These are phyloP conservation scores for Schizothecium vesticola DNA, from an alignment of 495 filamentous ascomycete genomes.

Conservation along the genomic window DNA sequence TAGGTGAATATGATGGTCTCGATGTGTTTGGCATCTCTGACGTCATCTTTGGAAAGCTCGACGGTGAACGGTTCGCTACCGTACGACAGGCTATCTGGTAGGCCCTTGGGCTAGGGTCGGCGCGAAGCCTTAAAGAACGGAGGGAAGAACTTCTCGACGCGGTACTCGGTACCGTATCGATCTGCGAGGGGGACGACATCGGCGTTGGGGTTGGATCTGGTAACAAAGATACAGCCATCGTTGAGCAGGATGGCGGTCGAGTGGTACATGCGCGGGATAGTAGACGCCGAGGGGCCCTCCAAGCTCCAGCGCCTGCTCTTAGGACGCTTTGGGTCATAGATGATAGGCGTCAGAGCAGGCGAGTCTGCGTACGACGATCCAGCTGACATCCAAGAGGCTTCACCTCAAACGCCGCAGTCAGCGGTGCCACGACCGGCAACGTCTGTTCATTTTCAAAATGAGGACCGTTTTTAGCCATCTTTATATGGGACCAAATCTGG, in stretches of 20 bases:
- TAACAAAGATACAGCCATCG: slow-evolving; percentile 8
- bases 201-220: slow-evolving; percentile 7
- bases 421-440: not conserved
- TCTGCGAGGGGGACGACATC: slow-evolving; percentile 5
- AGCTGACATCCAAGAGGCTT: slow-evolving; percentile 4
- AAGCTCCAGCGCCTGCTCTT: slow-evolving; percentile 5
- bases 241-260: slow-evolving; percentile 7
- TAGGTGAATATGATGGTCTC: slow-evolving; percentile 1
- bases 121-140: slow-evolving; percentile 1
- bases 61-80: slow-evolving; percentile 7
- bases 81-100: slow-evolving; percentile 7
- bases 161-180: slow-evolving; percentile 8
- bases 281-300: slow-evolving; percentile 8
- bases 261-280: slow-evolving; percentile 11
- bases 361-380: slow-evolving; percentile 8
- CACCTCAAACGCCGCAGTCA: not conserved
- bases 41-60: slow-evolving; percentile 4
- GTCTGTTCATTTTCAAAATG: too few relatives aligned
- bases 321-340: slow-evolving; percentile 9
- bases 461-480: too few relatives aligned
- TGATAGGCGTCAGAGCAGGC: slow-evolving; percentile 3
- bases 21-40: slow-evolving; percentile 6
- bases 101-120: slow-evolving; percentile 5
- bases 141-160: slow-evolving; percentile 8
- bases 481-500: too few relatives aligned